Evolutionary conservation across 495 filamentous ascomycete genomes (phyloP).

Genomic region (Aspergillus cavernicola): DNA sequence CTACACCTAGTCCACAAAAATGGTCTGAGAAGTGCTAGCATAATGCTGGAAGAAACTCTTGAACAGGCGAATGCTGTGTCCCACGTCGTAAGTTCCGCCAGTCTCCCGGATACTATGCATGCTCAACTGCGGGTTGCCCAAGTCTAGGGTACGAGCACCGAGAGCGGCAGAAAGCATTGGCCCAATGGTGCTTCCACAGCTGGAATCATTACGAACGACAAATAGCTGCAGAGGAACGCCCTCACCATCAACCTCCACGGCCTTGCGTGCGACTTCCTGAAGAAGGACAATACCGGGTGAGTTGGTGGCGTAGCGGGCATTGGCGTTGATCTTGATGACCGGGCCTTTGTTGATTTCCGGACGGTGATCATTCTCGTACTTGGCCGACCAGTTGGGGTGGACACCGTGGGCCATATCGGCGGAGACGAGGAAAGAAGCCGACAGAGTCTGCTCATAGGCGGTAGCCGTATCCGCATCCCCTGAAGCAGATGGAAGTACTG

Average conservation of each 20-base stretch:
- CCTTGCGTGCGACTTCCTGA: constrained; percentile 76
- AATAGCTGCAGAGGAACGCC: constrained; percentile 89
- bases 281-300: constrained; percentile 90
- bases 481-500: constrained; percentile 59
- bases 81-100: constrained; percentile 81
- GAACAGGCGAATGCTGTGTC: constrained; percentile 81
- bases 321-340: constrained; percentile 97
- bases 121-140: constrained; percentile 92
- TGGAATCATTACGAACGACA: constrained; percentile 91
- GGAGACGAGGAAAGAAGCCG: constrained; percentile 90
- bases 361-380: constrained; percentile 87
- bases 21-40: constrained; percentile 71
- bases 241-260: constrained; percentile 40
- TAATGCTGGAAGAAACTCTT: constrained; percentile 82
- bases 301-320: constrained; percentile 93
- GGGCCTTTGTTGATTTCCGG: constrained; percentile 95
- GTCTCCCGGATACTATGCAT: constrained; percentile 99
- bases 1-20: constrained; percentile 63
- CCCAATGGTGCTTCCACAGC: constrained; percentile 94
- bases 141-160: constrained; percentile 81
- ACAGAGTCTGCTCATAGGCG: constrained; percentile 88
- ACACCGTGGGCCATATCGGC: constrained; percentile 97
- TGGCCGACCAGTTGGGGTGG: constrained; percentile 87
- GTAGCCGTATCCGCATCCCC: constrained; percentile 58
- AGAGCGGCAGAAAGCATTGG: constrained; percentile 86